Percentiles rank a stretch among this genome's conserved stretches.
Evolutionary conservation across 2,329 filamentous ascomycete genomes (phyloP).

Genomic region (Fusarium sambucinum): DNA sequence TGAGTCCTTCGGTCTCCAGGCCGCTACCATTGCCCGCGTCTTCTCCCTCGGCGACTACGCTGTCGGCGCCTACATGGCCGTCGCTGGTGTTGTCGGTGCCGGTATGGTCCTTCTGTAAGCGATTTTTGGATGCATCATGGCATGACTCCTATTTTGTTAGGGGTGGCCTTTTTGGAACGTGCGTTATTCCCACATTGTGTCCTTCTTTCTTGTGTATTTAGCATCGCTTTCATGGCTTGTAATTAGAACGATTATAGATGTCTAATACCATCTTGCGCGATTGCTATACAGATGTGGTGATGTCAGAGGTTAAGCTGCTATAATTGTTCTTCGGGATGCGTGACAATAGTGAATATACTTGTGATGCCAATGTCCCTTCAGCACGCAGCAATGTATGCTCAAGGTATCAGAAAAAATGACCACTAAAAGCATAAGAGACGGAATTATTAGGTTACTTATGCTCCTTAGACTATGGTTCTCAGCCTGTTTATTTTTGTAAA

Average conservation of each 20-base stretch:
- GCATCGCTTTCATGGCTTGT: conserved; percentile 48
- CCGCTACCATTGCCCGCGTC: conserved; percentile 54
- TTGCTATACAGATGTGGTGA: too few species aligned
- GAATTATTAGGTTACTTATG: too few species aligned
- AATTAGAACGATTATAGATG: conserved; percentile 47
- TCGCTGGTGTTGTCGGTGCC: conserved; percentile 65
- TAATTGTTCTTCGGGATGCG: too few species aligned
- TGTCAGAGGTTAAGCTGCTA: too few species aligned
- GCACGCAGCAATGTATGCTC: too few species aligned
- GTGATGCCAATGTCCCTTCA: too few species aligned
- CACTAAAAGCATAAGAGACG: too few species aligned
- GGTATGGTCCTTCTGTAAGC: conserved; percentile 66
- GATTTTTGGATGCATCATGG: conserved; percentile 18
- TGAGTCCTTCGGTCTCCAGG: conserved; percentile 55
- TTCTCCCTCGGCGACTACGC: conserved; percentile 62
- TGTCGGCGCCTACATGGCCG: conserved; percentile 63
- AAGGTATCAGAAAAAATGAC: too few species aligned
- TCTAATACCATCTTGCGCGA: conserved; percentile 45
- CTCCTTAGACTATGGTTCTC: too few species aligned
- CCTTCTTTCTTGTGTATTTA: conserved; percentile 43
- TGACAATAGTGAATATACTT: too few species aligned
- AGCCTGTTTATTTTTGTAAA: too few species aligned
- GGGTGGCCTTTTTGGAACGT: conserved; percentile 37
- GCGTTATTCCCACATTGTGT: conserved; percentile 37
- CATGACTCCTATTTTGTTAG: conserved; percentile 39